These are phyloP conservation scores for Rhododendron mucronatum DNA, from an alignment of 148 eudicot species.

Conservation along the genomic window DNA sequence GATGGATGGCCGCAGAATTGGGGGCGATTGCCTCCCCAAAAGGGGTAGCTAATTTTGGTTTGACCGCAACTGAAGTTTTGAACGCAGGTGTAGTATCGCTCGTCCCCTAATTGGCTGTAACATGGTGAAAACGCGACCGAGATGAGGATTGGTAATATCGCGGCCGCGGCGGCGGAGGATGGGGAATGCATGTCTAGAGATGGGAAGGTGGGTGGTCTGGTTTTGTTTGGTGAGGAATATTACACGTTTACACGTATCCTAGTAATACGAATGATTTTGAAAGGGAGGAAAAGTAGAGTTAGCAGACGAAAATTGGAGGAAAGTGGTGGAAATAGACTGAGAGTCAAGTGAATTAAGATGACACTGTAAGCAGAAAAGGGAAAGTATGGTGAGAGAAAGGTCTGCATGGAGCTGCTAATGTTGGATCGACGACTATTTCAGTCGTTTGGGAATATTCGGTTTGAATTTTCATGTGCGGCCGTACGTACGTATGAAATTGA, in stretches of 20 bases:
- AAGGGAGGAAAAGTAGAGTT: background rate
- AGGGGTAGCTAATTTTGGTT: conserved; percentile 23
- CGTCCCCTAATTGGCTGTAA: background rate
- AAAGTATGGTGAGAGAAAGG: background rate
- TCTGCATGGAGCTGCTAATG: background rate
- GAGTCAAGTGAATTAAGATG: background rate
- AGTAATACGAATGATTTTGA: background rate
- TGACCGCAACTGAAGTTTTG: background rate
- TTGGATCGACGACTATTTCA: background rate
- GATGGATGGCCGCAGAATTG: conserved; percentile 22
- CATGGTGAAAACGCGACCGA: background rate
- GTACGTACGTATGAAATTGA: background rate
- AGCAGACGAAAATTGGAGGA: background rate
- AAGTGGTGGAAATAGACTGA: background rate
- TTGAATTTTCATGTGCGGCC: background rate
- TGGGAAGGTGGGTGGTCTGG: background rate
- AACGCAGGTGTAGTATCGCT: background rate
- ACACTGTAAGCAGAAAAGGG: too few relatives aligned
- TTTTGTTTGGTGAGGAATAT: background rate
- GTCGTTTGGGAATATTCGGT: background rate
- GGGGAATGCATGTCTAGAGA: background rate
- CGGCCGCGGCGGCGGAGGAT: background rate
- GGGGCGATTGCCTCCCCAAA: conserved; percentile 22
- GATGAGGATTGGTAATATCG: background rate
- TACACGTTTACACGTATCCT: too few relatives aligned